These are phyloP conservation scores for Triticum timopheevii DNA, from an alignment of 176 grass and related monocot species.

Conservation along the genomic window DNA sequence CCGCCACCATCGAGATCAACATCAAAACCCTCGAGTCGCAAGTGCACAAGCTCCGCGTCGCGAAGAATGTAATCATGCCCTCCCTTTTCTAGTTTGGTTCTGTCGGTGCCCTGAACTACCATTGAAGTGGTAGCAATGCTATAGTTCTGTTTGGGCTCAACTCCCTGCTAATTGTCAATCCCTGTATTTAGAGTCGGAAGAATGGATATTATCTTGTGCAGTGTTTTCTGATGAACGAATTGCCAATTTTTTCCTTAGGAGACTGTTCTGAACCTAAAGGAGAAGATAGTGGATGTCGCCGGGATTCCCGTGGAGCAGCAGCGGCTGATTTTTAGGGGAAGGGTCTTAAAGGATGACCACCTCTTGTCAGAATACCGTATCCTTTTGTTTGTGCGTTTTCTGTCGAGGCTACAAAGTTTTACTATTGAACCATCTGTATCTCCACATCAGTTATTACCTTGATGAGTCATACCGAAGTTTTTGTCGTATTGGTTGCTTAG, in stretches of 20 bases:
- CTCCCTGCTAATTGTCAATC: neutral
- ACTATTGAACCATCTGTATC: neutral
- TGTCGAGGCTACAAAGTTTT: neutral
- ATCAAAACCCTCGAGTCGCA: slow-evolving; percentile 87
- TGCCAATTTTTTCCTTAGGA: slow-evolving; percentile 35
- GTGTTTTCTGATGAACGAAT: slow-evolving; percentile 14
- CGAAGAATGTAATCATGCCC: slow-evolving; percentile 53
- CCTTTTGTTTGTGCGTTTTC: slow-evolving; percentile 32
- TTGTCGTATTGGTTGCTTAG: neutral
- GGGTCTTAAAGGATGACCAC: slow-evolving; percentile 85
- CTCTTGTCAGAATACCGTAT: slow-evolving; percentile 92
- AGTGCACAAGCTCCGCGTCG: slow-evolving; percentile 63
- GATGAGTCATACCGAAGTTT: neutral
- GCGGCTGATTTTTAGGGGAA: slow-evolving; percentile 87
- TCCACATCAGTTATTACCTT: neutral
- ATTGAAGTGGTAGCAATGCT: neutral
- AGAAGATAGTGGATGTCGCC: slow-evolving; percentile 58
- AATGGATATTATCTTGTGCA: neutral
- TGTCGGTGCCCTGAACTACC: neutral
- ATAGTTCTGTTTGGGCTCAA: neutral
- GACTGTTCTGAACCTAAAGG: slow-evolving; percentile 59
- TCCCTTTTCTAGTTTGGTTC: neutral
- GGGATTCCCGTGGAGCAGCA: slow-evolving; percentile 76
- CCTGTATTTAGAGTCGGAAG: neutral
- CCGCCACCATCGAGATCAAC: slow-evolving; percentile 77